phyloP scores from a whole-genome alignment of 225 moss, liverwort and hornwort genomes.

The Rhytidiadelphus loreus region DNA sequence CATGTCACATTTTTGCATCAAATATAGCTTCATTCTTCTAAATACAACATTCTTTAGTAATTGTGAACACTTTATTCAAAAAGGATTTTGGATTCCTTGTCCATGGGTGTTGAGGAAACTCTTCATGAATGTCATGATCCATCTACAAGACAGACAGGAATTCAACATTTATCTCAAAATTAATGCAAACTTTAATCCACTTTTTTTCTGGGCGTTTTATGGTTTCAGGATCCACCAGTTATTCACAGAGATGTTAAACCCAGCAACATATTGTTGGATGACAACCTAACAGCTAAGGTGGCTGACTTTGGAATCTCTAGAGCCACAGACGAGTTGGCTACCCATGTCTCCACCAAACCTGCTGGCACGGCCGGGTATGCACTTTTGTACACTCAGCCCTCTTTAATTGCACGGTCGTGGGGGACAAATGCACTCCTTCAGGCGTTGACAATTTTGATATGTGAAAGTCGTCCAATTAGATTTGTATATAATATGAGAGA shows the following conservation, averaged over 20 bases:
- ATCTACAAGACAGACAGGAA: not conserved
- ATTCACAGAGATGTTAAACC: slow-evolving; percentile 48
- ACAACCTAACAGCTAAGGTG: slow-evolving; percentile 16
- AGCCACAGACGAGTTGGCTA: slow-evolving; percentile 12
- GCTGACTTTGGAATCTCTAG: slow-evolving; percentile 30
- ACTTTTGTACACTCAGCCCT: not conserved
- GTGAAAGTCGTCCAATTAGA: too few species aligned
- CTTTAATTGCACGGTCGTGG: not conserved
- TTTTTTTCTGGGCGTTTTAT: not conserved
- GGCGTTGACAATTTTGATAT: not conserved
- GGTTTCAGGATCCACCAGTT: slow-evolving; percentile 40
- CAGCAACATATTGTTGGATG: slow-evolving; percentile 33
- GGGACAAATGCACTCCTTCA: not conserved
- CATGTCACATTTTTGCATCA: not conserved
- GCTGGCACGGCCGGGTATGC: slow-evolving; percentile 37
- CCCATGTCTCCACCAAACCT: slow-evolving; percentile 38
- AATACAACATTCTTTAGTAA: not conserved
- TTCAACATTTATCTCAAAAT: not conserved
- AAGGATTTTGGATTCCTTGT: not conserved
- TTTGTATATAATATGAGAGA: too few species aligned
- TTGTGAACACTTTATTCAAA: not conserved
- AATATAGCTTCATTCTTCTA: not conserved
- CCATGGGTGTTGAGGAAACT: not conserved
- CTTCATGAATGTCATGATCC: not conserved
- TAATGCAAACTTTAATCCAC: not conserved